Conservation (phyloP, 495 filamentous ascomycete species). For the Cudoniella acicularis region DNA sequence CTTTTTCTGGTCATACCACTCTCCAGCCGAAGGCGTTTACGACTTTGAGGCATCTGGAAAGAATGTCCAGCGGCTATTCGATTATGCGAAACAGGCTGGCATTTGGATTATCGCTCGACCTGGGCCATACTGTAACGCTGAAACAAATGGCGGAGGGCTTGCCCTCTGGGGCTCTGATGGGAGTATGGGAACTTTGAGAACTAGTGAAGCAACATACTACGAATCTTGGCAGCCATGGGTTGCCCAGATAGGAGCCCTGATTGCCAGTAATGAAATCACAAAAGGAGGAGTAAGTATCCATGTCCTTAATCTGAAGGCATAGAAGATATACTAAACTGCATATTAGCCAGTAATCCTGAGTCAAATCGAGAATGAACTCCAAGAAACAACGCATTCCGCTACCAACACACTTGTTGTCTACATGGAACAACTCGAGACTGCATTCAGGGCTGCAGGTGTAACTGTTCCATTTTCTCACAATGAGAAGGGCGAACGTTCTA, state of each 20-base stretch:
- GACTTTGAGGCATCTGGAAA: conserved; percentile 57
- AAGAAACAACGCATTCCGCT: conserved; percentile 35
- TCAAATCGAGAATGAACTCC: conserved; percentile 53
- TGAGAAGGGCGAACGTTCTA: conserved; percentile 46
- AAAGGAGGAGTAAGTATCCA: conserved; percentile 37
- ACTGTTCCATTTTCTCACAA: conserved; percentile 50
- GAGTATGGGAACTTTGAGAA: conserved; percentile 41
- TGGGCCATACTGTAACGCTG: conserved; percentile 57
- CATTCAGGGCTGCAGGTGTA: conserved; percentile 43
- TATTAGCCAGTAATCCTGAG: conserved; percentile 44
- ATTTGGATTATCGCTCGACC: conserved; percentile 56
- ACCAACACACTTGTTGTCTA: conserved; percentile 43
- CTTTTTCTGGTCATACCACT: conserved; percentile 57
- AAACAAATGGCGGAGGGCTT: conserved; percentile 46
- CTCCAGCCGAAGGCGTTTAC: conserved; percentile 42
- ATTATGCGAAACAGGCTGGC: conserved; percentile 56
- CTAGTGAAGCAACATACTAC: conserved; percentile 40
- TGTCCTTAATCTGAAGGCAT: too few relatives aligned
- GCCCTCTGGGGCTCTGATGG: conserved; percentile 51
- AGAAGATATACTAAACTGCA: neutral
- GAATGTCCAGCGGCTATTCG: conserved; percentile 52
- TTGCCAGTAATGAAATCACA: conserved; percentile 47
- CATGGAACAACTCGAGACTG: conserved; percentile 48
- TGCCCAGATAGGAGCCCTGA: conserved; percentile 40
- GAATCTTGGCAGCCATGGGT: conserved; percentile 43